Evolutionary conservation across 2,329 filamentous ascomycete species (phyloP), one percentile per base, ranked within the genome.

Genomic region (Akanthomyces uredinophilus): DNA sequence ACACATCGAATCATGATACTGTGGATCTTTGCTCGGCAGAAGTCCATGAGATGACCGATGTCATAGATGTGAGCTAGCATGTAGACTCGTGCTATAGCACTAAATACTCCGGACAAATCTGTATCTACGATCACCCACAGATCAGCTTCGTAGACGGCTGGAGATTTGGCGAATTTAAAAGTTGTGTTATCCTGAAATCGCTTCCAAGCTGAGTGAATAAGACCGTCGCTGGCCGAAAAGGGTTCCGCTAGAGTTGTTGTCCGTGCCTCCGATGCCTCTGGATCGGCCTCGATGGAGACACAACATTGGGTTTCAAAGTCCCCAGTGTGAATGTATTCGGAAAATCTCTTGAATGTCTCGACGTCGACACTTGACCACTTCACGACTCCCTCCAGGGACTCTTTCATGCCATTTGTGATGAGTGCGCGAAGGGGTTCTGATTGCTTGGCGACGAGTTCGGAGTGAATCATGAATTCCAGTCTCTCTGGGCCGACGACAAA

Each of bases 1-100:
- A 1, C 18, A 0, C 0, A 5, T 7, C 4, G 22, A 4, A 7
- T 0, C 22, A 56, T 32, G 16, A 43, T 2, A 1, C 1, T 29
- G 18, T 56, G 39, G 2, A 56, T 3, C 1, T 56, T 56, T 0
- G 16, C 37, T 7, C 11, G 24, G 24, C 39, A 43, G 16, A 56
- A 44, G 5, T 2, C 24, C 39, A 32, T 35, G 16, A 32, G 53
- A 10, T 13, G 35, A 4, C 14, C 1, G 6, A 53, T 18, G 11
- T 46, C 2, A 37, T 56, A 56, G 53, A 44, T 32, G 27, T 56
- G 37, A 3, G 39, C 53, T 14, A 44, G 24, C 1, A 35, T 44
- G 5, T 55, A n/a, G 6, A 55, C 7, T 7, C 5, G 43, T 3
- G 22, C 16, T 13, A 55, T 8, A 13, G 14, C 27, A 29, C 27